Evolutionary conservation across 805 yeast genomes (phyloP).

Genomic region (Lipomyces yamadae): DNA sequence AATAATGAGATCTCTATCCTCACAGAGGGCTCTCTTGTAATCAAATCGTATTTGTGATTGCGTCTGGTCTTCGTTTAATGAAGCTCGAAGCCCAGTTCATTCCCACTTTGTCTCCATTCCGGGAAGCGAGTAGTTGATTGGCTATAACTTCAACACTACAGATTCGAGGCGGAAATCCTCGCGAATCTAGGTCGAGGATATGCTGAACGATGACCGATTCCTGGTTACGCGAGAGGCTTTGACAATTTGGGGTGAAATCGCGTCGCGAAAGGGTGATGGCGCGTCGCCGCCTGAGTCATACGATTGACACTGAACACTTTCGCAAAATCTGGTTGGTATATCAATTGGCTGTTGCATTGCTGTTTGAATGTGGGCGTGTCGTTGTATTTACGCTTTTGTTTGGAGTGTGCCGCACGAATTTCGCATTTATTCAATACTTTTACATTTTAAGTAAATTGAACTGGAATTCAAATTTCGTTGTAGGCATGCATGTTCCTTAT

Average conservation of each 20-base stretch:
- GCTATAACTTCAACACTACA: slow-evolving; percentile 14
- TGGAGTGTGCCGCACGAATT: no score
- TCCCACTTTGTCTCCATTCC: not conserved
- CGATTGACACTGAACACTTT: no score
- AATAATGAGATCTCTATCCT: slow-evolving; percentile 4
- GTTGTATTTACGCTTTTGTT: no score
- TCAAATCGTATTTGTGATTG: slow-evolving; percentile 1
- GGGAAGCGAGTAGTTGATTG: slow-evolving; percentile 6
- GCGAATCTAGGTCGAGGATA: slow-evolving; percentile 10
- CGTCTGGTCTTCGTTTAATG: not conserved
- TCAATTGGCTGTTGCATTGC: no score
- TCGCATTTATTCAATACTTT: no score
- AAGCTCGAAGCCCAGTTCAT: slow-evolving; percentile 9
- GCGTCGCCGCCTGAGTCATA: not conserved
- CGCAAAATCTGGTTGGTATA: no score
- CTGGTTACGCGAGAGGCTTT: not conserved
- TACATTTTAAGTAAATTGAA: no score
- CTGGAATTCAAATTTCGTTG: no score
- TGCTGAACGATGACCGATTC: slow-evolving; percentile 7
- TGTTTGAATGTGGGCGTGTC: no score
- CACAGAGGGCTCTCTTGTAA: slow-evolving; percentile 5
- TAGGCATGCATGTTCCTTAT: no score
- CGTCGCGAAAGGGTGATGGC: no score
- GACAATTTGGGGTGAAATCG: not conserved
- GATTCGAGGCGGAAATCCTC: slow-evolving; percentile 17